Conservation (phyloP, 2,329 filamentous ascomycete species). For the Fusarium domesticum region DNA sequence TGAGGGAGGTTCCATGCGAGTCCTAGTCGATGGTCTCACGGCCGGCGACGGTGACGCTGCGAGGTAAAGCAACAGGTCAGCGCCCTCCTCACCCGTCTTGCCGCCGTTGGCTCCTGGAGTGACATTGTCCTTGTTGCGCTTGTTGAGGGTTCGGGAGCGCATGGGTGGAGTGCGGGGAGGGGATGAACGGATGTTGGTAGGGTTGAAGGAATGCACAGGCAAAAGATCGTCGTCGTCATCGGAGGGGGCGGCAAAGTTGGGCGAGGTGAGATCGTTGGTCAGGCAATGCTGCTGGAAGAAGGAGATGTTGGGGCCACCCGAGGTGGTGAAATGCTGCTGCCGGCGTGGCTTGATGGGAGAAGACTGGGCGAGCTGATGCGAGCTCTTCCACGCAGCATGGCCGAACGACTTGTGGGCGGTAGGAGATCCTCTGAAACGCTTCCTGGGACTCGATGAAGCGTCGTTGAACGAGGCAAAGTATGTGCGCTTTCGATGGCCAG, state of each 20-base stretch:
- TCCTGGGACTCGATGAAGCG: slow-evolving; percentile 56
- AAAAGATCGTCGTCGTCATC: slow-evolving; percentile 84
- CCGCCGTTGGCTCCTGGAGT: slow-evolving; percentile 42
- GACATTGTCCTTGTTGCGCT: slow-evolving; percentile 48
- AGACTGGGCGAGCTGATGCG: slow-evolving; percentile 75
- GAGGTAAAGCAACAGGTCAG: slow-evolving; percentile 76
- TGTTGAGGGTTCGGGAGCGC: slow-evolving; percentile 50
- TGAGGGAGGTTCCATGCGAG: slow-evolving; percentile 64
- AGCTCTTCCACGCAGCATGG: slow-evolving; percentile 70
- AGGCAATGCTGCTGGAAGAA: slow-evolving; percentile 73
- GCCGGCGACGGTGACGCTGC: slow-evolving; percentile 89
- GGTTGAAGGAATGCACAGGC: slow-evolving; percentile 70
- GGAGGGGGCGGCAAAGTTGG: slow-evolving; percentile 60
- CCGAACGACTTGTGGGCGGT: slow-evolving; percentile 56
- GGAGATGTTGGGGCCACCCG: slow-evolving; percentile 68
- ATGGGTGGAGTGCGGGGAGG: slow-evolving; percentile 81
- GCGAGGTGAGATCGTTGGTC: slow-evolving; percentile 58
- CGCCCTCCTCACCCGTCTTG: slow-evolving; percentile 73
- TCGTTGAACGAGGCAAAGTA: slow-evolving; percentile 59
- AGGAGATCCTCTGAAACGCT: slow-evolving; percentile 66
- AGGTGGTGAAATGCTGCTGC: slow-evolving; percentile 70
- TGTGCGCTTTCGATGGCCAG: slow-evolving; percentile 61
- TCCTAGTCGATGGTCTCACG: slow-evolving; percentile 45
- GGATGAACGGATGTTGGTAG: slow-evolving; percentile 66
- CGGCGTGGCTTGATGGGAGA: slow-evolving; percentile 79